Evolutionary conservation across 768 basidiomycete species (phyloP), one percentile per base, ranked within the genome.

Genomic region (Botryobasidium botryosum): DNA sequence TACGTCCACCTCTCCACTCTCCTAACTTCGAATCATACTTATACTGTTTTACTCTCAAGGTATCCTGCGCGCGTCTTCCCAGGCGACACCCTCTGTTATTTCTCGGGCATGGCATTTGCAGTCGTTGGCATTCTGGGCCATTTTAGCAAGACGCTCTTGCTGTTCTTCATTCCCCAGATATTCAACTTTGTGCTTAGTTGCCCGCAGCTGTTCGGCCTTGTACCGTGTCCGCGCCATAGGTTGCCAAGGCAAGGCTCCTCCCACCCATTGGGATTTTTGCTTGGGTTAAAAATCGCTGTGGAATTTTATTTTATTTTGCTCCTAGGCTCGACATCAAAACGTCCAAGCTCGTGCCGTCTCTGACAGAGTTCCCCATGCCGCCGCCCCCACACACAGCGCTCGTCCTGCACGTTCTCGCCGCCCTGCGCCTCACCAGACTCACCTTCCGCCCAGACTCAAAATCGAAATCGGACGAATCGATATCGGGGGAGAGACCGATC

Each of bases 61-160:
- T 97, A 92, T 59, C 94, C 94, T 5, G 90, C 94, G 7, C 72
- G 81, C 18, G 87, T 74, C 0, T 99, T 97, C 57, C 84, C 90
- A 0, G 94, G 94, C 2, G 94, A 99, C 59, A 99, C 94, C 3
- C 70, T 99, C 25, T 99, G 94, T 61, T 99, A 99, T 64, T 77
- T 96, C 32, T 76, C 88, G 0, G 94, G 94, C 48, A 99, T 99
- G 94, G 87, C 94, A 3, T 97, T 99, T 59, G 81, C 94, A 1
- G 91, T 94, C 6, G 90, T 92, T 26, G 91, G 88, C 20, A 96
- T 99, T 50, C 86, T 94, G 56, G 88, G 83, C 0, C 94, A 99
- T 61, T 96, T 90, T 61, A 87, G 86, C 43, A 99, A 99, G 63
- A 99, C 94, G 0, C 66, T 99, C 6, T 70, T 96, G 46, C 65